These are phyloP conservation scores for Termitomyces sp. DNA, from an alignment of 768 basidiomycete genomes.

Conservation along the genomic window DNA sequence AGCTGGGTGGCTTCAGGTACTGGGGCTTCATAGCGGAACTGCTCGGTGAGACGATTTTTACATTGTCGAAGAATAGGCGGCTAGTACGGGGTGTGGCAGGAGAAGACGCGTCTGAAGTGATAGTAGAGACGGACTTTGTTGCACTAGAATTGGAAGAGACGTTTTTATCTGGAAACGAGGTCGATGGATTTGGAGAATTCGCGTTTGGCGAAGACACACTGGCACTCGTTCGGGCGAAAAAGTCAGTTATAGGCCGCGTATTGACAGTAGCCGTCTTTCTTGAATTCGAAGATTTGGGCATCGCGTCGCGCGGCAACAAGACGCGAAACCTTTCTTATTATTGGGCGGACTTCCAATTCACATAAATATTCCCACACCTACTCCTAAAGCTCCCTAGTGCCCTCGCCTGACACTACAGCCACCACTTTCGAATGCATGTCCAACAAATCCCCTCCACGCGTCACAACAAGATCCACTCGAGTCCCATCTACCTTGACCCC, in stretches of 20 bases:
- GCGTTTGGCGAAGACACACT: constrained; percentile 12
- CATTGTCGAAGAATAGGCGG: constrained; percentile 11
- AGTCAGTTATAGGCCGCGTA: constrained; percentile 40
- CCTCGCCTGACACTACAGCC: constrained; percentile 47
- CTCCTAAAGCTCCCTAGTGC: constrained; percentile 4
- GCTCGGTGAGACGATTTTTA: constrained; percentile 20
- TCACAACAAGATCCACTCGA: constrained; percentile 55
- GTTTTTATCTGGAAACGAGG: constrained; percentile 5
- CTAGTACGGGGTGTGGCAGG: constrained; percentile 2
- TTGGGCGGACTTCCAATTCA: constrained; percentile 9
- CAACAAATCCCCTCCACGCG: constrained; percentile 49
- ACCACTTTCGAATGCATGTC: constrained; percentile 44
- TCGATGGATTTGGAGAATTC: not conserved
- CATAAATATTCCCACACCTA: not conserved
- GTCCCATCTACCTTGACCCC: constrained; percentile 30
- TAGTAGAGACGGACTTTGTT: constrained; percentile 13
- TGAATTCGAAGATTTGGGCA: constrained; percentile 27
- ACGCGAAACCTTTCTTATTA: constrained; percentile 1
- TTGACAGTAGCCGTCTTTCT: constrained; percentile 23
- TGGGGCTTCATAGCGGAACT: constrained; percentile 6
- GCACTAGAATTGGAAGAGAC: constrained; percentile 6
- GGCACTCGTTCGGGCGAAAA: constrained; percentile 34
- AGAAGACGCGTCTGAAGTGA: constrained; percentile 18
- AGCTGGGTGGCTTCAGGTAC: constrained; percentile 4
- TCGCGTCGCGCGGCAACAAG: constrained; percentile 12